These are phyloP conservation scores for Sordaria brevicollis DNA, from an alignment of 495 filamentous ascomycete genomes.

Conservation along the genomic window DNA sequence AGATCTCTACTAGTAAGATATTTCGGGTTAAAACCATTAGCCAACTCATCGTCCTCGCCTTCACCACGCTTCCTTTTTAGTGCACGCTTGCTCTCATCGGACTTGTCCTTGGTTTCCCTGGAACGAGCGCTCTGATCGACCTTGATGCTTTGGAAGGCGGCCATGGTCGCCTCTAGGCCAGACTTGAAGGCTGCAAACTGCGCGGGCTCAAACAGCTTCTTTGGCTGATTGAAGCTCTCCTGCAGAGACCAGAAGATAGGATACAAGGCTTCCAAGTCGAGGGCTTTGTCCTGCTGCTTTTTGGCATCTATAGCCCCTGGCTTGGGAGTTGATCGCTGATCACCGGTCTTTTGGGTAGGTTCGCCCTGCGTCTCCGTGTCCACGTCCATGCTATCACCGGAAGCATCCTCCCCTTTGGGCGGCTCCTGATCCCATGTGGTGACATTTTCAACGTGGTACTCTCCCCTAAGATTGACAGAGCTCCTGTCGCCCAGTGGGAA, in stretches of 20 bases:
- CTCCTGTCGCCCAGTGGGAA: slow-evolving; percentile 94
- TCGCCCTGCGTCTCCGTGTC: slow-evolving; percentile 26
- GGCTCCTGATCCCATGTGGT: slow-evolving; percentile 66
- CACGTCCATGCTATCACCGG: slow-evolving; percentile 55
- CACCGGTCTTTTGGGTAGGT: slow-evolving; percentile 23
- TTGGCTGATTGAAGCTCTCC: slow-evolving; percentile 82
- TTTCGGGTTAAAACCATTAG: slow-evolving; percentile 85
- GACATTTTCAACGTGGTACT: slow-evolving; percentile 93
- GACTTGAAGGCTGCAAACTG: slow-evolving; percentile 68
- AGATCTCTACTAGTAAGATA: slow-evolving; percentile 91
- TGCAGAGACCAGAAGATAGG: slow-evolving; percentile 92
- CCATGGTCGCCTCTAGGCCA: slow-evolving; percentile 67
- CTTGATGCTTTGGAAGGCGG: slow-evolving; percentile 67
- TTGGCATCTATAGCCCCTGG: slow-evolving; percentile 29
- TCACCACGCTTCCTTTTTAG: slow-evolving; percentile 62
- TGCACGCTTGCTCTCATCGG: slow-evolving; percentile 50
- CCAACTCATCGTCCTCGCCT: slow-evolving; percentile 48
- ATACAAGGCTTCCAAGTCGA: slow-evolving; percentile 69
- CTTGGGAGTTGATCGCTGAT: slow-evolving; percentile 35
- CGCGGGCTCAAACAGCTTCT: slow-evolving; percentile 58
- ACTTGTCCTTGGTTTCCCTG: slow-evolving; percentile 30
- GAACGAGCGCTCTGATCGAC: slow-evolving; percentile 44
- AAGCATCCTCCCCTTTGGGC: slow-evolving; percentile 32
- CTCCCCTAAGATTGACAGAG: slow-evolving; percentile 90
- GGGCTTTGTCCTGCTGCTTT: slow-evolving; percentile 16